Conservation (phyloP, 441 rosid genomes). For the Erodium trifolium region DNA sequence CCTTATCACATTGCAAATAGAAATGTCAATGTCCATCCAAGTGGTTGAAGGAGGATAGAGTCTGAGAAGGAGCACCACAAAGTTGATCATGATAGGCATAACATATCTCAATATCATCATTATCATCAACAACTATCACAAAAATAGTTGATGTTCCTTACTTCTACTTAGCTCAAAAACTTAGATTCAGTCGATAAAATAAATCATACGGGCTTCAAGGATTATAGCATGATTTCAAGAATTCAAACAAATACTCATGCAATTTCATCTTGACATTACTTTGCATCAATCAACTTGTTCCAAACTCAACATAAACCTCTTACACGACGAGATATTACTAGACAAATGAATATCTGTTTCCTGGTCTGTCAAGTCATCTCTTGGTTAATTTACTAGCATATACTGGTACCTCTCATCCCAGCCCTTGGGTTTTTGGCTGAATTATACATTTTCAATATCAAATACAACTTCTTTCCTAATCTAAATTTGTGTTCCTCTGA, state of each 20-base stretch:
- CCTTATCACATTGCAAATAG: background rate
- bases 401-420: background rate
- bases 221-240: no score
- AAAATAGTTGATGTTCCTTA: no score
- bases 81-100: background rate
- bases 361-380: background rate
- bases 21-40: constrained; percentile 2
- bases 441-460: background rate
- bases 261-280: background rate
- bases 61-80: background rate
- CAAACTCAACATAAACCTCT: background rate
- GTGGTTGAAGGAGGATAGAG: constrained; percentile 2
- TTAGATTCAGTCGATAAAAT: no score
- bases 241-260: background rate
- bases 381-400: background rate
- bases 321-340: background rate
- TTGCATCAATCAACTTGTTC: background rate
- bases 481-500: background rate
- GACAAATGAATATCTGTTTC: background rate
- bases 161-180: no score
- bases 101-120: background rate
- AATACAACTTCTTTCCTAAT: background rate
- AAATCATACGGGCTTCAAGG: background rate
- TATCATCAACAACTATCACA: background rate
- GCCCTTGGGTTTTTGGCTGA: background rate